Base-by-base conservation (phyloP, 2,329 filamentous ascomycete species). In the Tolypocladium album region DNA sequence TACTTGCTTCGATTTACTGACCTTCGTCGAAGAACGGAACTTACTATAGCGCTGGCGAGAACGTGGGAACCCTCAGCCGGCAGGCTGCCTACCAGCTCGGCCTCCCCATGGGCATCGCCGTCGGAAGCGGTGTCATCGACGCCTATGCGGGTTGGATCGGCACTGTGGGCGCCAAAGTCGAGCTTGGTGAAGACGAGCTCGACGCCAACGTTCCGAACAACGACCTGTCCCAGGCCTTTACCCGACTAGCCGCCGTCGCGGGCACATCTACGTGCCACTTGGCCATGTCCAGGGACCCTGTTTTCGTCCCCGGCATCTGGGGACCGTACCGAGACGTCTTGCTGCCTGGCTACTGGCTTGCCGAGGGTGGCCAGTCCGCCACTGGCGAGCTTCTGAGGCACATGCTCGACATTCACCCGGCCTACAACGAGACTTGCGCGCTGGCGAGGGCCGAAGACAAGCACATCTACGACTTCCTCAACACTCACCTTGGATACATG, bases 61-160 rank as follows among this genome's bases (percentile, higher is more conserved):
- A 93, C 7, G 91, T 96, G 38, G 94, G 93, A 58, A 86, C 84
- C 0, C 80, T 99, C 22, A 94, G 88, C 68, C 88, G 93, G 64
- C 89, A 89, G 69, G 92, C 94, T 7, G 90, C 89, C 20, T 76
- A 80, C 56, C 89, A 97, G 64, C 85, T 99, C 62, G 93, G 94
- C 9, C 82, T 99, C 3, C 88, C 88, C 6, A 81, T 88, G 24
- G 93, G 92, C 45, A 94, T 97, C 66, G 91, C 94, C 22, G 89
- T 99, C 59, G 94, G 94, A 59, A 96, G 91, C 69, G 92, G 92
- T 73, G 94, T 99, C 64, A 99, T 99, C 70, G 94, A 99, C 72
- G 94, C 94, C 22, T 99, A 99, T 69, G 94, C 94, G 61, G 94
- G 94, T 64, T 99, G 94, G 94, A 94, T 99, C 66, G 94, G 94